phyloP scores from a whole-genome alignment of 805 yeast species.

The Myxozyma neglecta region DNA sequence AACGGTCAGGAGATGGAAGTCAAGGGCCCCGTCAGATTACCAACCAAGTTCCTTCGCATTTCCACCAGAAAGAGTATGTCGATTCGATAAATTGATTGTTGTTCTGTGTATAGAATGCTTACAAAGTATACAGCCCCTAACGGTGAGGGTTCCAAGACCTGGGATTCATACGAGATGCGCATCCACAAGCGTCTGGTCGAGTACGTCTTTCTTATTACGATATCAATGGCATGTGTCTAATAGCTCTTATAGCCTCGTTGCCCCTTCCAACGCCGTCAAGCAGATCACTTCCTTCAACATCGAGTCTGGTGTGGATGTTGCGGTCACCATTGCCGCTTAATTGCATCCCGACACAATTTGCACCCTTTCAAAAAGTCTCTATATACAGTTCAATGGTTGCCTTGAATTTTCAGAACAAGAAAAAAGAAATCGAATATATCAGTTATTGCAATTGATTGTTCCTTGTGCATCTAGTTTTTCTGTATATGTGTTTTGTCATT shows the following conservation, averaged over 20 bases:
- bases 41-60: constrained; percentile 97
- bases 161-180: constrained; percentile 99
- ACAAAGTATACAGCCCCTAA: constrained; percentile 63
- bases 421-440: not conserved
- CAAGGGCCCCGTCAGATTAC: constrained; percentile 99
- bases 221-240: not conserved
- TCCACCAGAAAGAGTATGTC: constrained; percentile 87
- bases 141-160: constrained; percentile 99
- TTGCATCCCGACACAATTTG: constrained; percentile 1
- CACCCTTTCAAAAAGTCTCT: not conserved
- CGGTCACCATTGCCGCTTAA: constrained; percentile 35
- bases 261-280: constrained; percentile 91
- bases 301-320: constrained; percentile 98
- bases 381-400: not conserved
- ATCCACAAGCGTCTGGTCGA: constrained; percentile 99
- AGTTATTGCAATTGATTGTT: not conserved
- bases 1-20: constrained; percentile 75
- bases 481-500: not conserved
- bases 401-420: not conserved
- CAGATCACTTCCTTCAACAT: constrained; percentile 96
- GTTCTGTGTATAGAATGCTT: not conserved
- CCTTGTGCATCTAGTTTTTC: not conserved
- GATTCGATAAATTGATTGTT: not conserved
- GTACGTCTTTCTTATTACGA: constrained; percentile 16
- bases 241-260: constrained; percentile 60